These are phyloP conservation scores for Tolypocladium endophyticum DNA, from an alignment of 2,329 filamentous ascomycete genomes.

Conservation along the genomic window DNA sequence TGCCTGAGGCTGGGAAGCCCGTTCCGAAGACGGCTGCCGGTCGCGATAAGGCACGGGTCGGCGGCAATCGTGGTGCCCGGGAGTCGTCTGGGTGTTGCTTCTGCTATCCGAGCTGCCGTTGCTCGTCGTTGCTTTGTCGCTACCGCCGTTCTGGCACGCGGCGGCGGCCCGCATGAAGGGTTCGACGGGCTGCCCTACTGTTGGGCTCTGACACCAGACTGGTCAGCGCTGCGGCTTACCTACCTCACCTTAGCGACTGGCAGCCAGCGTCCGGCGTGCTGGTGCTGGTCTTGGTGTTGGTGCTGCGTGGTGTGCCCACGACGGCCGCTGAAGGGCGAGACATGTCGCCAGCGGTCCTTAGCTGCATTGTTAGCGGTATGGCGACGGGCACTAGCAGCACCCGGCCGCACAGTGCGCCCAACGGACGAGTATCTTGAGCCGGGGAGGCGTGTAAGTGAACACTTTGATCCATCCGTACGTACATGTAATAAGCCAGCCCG, in stretches of 20 bases:
- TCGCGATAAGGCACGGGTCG: background rate
- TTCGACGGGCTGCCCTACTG: background rate
- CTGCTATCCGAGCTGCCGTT: background rate
- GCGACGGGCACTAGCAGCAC: slow-evolving; percentile 3
- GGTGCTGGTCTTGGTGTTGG: background rate
- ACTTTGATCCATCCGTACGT: background rate
- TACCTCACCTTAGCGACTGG: too few species aligned
- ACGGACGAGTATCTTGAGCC: slow-evolving; percentile 1
- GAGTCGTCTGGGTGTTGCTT: background rate
- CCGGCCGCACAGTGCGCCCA: background rate
- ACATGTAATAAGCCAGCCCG: background rate
- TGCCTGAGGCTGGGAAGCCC: background rate
- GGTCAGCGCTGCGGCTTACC: background rate
- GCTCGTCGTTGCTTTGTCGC: slow-evolving; percentile 2
- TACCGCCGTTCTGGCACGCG: slow-evolving; percentile 5
- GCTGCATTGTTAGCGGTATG: background rate
- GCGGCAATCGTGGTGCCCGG: background rate
- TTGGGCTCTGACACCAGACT: background rate
- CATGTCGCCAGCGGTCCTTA: background rate
- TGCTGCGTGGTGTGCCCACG: background rate
- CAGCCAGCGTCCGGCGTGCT: background rate
- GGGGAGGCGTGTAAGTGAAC: background rate
- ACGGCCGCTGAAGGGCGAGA: background rate
- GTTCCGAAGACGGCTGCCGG: background rate
- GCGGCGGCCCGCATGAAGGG: slow-evolving; percentile 2